These are phyloP conservation scores for Aspergillus caelatus DNA, from an alignment of 2,329 filamentous ascomycete genomes.

Conservation along the genomic window DNA sequence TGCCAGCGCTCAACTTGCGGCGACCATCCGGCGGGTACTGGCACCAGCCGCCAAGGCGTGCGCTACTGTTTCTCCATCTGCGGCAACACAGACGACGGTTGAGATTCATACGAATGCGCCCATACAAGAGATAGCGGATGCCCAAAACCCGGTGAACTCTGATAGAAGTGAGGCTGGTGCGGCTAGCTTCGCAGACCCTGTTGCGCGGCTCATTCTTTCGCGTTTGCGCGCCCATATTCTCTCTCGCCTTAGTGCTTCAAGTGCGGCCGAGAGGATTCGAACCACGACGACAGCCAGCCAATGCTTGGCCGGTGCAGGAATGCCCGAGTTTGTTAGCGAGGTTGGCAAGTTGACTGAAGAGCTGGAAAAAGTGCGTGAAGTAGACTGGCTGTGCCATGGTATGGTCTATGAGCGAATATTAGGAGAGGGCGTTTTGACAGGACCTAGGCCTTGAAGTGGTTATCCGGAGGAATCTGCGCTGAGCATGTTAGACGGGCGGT, in stretches of 20 bases:
- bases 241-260: constrained; percentile 61
- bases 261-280: constrained; percentile 60
- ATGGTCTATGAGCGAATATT: constrained; percentile 59
- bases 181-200: constrained; percentile 59
- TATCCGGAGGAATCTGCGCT: background rate
- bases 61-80: constrained; percentile 26
- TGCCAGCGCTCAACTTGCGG: constrained; percentile 48
- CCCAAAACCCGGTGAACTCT: constrained; percentile 36
- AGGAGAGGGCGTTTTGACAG: constrained; percentile 27
- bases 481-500: background rate
- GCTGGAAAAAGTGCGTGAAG: constrained; percentile 58
- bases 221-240: constrained; percentile 59
- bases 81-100: constrained; percentile 26
- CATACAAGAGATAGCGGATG: constrained; percentile 58
- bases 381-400: constrained; percentile 62
- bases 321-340: constrained; percentile 64
- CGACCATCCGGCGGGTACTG: constrained; percentile 56
- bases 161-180: constrained; percentile 21
- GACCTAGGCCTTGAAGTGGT: constrained; percentile 12
- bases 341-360: constrained; percentile 63
- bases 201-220: constrained; percentile 62
- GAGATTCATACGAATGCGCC: constrained; percentile 25
- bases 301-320: constrained; percentile 60
- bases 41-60: constrained; percentile 53
- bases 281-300: constrained; percentile 62